A percentile compares a stretch with the other conserved stretches of the same genome.
phyloP scores from a whole-genome alignment of 176 grass and related monocot genomes.

The maize (Zea mays) region Zm-B73-REFERENCE-NAM-5.0 NC_050098.1:233712501-233713000 shows the following conservation, averaged over 20 bases:
- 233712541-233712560: constrained; percentile 62
- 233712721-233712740: constrained; percentile 24
- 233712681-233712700: no score
- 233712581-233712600: constrained; percentile 69
- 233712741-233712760: constrained; percentile 38
- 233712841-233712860: constrained; percentile 26
- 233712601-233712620: constrained; percentile 58
- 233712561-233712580: constrained; percentile 69
- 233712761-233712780: constrained; percentile 63
- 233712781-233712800: constrained; percentile 78
- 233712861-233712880: neutral
- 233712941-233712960: constrained; percentile 72
- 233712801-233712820: constrained; percentile 68
- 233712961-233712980: constrained; percentile 23
- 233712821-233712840: constrained; percentile 41
- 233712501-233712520: constrained; percentile 62
- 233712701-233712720: constrained; percentile 13
- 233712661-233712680: constrained; percentile 33
- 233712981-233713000: neutral
- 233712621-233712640: constrained; percentile 47
- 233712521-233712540: constrained; percentile 56
- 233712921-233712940: constrained; percentile 79
- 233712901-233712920: constrained; percentile 68
- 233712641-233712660: constrained; percentile 84
- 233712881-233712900: constrained; percentile 69